Evolutionary conservation across 306 rosid species (phyloP), one percentile per base, ranked within the genome.

Genomic region (Cajanus cajan): DNA sequence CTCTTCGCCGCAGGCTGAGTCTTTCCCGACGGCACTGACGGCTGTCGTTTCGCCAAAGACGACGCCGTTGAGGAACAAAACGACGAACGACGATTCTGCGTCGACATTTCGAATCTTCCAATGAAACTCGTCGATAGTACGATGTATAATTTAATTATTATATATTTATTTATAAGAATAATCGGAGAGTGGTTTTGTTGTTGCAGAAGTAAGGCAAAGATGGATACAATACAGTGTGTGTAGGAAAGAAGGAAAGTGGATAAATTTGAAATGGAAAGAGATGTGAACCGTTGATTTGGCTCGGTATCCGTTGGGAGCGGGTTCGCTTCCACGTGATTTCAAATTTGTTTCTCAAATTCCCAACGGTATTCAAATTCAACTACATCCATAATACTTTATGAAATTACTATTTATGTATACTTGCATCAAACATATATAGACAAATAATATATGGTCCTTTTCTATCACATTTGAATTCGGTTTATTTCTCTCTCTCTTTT

Each of bases 31-130:
- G 91, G 78, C 4, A 66, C 8, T 6, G 73, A 24, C 3, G 96
- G 88, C 2, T 87, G 90, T 18, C 91, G 86, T 43, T 92, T 92
- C 0, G 93, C 92, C 87, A 90, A 10, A 24, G 96, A 90, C 34
- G 96, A 87, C 6, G 95, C 65, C 22, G 95, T 88, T 3, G 92
- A 88, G 10, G 91, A 87, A 0, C 86, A 80, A 69, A 89, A 85
- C 11, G 96, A 88, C 5, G 96, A 73, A 16, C 91, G 96, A 21
- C 93, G 92, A 77, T 85, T 92, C 83, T 87, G 90, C 65, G 71
- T 55, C 28, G 96, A 85, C 97, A 68, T 68, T 68, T 43, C 6
- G 15, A 61, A 0, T 1, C 19, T 59, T 41, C 10, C 12, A 28
- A 28, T 28, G 31, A 28, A 28, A 28, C 31, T 28, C n/a, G n/a